Evolutionary conservation across 1,139 yeast genomes (phyloP).

Genomic region (Lodderomyces metapsilosis): DNA sequence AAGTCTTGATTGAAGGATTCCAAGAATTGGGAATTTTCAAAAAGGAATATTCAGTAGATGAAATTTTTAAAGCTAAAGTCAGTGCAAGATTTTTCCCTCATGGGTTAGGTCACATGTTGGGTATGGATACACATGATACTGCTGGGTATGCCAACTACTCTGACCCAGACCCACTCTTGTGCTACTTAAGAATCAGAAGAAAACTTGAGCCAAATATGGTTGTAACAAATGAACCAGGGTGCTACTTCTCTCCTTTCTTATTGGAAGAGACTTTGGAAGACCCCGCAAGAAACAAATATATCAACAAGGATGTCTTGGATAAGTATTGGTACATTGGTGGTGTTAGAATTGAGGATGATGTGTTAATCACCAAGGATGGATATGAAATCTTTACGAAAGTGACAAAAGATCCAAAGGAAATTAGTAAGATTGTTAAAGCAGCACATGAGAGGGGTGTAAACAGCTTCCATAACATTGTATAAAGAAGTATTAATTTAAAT

Average conservation of each 20-base stretch:
- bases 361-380: slow-evolving; percentile 73
- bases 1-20: slow-evolving; percentile 69
- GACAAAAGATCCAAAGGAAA: slow-evolving; percentile 82
- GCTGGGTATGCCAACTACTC: slow-evolving; percentile 85
- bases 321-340: slow-evolving; percentile 91
- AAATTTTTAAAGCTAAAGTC: slow-evolving; percentile 65
- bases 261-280: slow-evolving; percentile 64
- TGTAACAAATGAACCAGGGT: slow-evolving; percentile 93
- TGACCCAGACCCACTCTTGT: slow-evolving; percentile 73
- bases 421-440: slow-evolving; percentile 67
- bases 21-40: slow-evolving; percentile 75
- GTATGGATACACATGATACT: slow-evolving; percentile 95
- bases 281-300: slow-evolving; percentile 56
- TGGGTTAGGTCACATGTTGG: slow-evolving; percentile 90
- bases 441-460: slow-evolving; percentile 49
- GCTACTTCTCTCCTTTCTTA: slow-evolving; percentile 82
- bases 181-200: slow-evolving; percentile 80
- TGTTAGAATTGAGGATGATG: slow-evolving; percentile 93
- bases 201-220: slow-evolving; percentile 74
- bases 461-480: slow-evolving; percentile 63
- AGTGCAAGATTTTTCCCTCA: slow-evolving; percentile 89
- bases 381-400: slow-evolving; percentile 77
- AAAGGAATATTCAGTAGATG: slow-evolving; percentile 56
- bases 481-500: slow-evolving; percentile 8
- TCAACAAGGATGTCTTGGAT: slow-evolving; percentile 64